Conservation (phyloP, 2,329 filamentous ascomycete genomes). For the Hypoxylon sp. region DNA sequence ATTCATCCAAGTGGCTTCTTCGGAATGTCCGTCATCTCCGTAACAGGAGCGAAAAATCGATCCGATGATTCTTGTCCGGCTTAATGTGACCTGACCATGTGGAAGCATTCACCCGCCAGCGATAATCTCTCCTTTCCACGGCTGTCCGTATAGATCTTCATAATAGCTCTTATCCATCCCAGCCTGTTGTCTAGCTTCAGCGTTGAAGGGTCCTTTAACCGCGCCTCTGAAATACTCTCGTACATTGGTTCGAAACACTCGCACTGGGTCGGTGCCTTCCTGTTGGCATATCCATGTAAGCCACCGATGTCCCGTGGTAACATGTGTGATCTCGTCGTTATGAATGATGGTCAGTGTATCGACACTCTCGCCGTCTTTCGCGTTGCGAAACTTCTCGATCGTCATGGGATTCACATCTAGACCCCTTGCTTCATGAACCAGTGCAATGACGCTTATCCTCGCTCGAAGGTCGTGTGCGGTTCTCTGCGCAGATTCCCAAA, state of each 20-base stretch:
- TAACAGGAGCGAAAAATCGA: too few relatives aligned
- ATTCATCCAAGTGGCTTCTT: neutral
- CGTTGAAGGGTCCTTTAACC: constrained; percentile 55
- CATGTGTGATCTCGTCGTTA: constrained; percentile 58
- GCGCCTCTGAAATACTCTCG: constrained; percentile 52
- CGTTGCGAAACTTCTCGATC: constrained; percentile 56
- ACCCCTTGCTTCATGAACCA: constrained; percentile 58
- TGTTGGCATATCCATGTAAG: constrained; percentile 57
- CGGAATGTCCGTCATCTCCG: constrained; percentile 3
- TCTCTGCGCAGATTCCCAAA: constrained; percentile 54
- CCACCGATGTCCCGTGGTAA: constrained; percentile 58
- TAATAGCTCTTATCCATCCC: constrained; percentile 56
- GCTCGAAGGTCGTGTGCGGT: constrained; percentile 56
- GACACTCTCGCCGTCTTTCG: constrained; percentile 53
- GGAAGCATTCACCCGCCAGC: constrained; percentile 41
- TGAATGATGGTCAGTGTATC: constrained; percentile 54
- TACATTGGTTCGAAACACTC: constrained; percentile 55
- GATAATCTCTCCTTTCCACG: constrained; percentile 43
- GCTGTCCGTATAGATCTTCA: constrained; percentile 44
- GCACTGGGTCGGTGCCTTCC: constrained; percentile 54
- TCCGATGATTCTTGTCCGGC: too few relatives aligned
- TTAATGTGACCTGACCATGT: too few relatives aligned
- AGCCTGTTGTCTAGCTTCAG: constrained; percentile 53
- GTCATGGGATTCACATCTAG: constrained; percentile 58
- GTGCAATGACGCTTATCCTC: constrained; percentile 55